Base-by-base conservation (phyloP, 352 stramenopile genomes). In the Aphanomyces stellatus region DNA sequence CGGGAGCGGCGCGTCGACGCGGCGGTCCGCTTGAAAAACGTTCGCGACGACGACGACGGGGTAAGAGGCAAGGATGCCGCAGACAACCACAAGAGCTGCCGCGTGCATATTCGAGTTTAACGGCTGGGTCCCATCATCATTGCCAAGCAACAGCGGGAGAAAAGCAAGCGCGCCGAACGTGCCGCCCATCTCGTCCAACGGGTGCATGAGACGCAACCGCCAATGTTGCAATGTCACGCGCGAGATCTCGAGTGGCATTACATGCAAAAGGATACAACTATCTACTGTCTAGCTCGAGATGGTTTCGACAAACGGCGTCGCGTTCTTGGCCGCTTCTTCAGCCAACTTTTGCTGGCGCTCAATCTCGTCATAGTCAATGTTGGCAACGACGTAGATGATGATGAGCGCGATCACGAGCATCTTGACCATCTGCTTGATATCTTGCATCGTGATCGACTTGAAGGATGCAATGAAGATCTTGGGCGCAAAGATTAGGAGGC, bases 331-430 rank as follows among this genome's bases (percentile, higher is more conserved):
- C 41, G 80, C 71, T 43, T 87, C 81, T 60, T 92, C 85, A 7
- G 90, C 55, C 27, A 95, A 76, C 63, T 85, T 78, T 71, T 95
- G 87, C 72, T 95, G 87, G 25, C 87, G 87, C 72, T 95, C 85
- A 64, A 95, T 90, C 69, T 95, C 87, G 42, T 95, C 87, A 53
- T 95, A 95, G 68, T 95, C 87, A 51, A 95, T 92, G 80, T 95
- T 95, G 19, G 87, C 78, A 19, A 95, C 65, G 27, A 93, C 55
- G 78, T 91, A 95, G 62, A 95, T 93, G 76, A 95, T 82, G 31
- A 88, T 60, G 11, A 93, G 67, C 71, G 85, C 91, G 22, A 95
- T 74, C 13, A 86, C 76, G 3, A 74, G 79, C 87, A 95, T 95
- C 78, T 95, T 95, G 22, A 93, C 60, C 11, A 93, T 76, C 71